A percentile compares a stretch with the other conserved stretches of the same genome.
Evolutionary conservation across 2,329 filamentous ascomycete species (phyloP).

Genomic region (Fulvia fulva): DNA sequence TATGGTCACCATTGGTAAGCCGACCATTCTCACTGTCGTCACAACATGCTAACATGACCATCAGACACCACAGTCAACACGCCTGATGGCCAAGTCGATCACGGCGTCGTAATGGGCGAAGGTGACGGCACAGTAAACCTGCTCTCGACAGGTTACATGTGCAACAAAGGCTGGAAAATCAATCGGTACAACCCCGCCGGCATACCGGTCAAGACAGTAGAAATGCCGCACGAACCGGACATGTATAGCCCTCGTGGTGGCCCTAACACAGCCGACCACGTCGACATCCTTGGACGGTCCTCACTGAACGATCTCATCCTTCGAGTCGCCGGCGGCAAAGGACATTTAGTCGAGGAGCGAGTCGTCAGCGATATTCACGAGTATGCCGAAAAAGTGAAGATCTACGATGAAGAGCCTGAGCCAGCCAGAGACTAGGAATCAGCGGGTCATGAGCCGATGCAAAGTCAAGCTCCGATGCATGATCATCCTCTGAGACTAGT

Average conservation of each 20-base stretch:
- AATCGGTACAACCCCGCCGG: conserved; percentile 89
- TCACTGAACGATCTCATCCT: conserved; percentile 88
- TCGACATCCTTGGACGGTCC: conserved; percentile 87
- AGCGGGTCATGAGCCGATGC: background rate
- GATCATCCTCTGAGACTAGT: too few species aligned
- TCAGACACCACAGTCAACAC: conserved; percentile 66
- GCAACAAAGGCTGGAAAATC: conserved; percentile 88
- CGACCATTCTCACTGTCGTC: background rate
- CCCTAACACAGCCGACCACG: conserved; percentile 76
- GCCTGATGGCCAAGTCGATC: conserved; percentile 61
- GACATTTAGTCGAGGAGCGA: conserved; percentile 71
- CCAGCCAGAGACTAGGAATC: background rate
- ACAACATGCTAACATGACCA: conserved; percentile 4
- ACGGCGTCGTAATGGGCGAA: conserved; percentile 91
- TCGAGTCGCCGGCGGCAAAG: conserved; percentile 78
- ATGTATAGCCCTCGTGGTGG: conserved; percentile 77
- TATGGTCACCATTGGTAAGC: conserved; percentile 45
- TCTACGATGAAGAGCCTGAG: conserved; percentile 16
- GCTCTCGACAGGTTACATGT: conserved; percentile 95
- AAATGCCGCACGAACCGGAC: conserved; percentile 97
- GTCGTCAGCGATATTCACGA: conserved; percentile 76
- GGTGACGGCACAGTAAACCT: conserved; percentile 94
- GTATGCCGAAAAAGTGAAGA: conserved; percentile 70
- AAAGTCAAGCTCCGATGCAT: background rate
- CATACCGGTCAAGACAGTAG: conserved; percentile 75